Evolutionary conservation across 1,284 basidiomycete genomes (phyloP), one percentile per base, ranked within the genome.

Genomic region (Cystobasidium slooffiae): DNA sequence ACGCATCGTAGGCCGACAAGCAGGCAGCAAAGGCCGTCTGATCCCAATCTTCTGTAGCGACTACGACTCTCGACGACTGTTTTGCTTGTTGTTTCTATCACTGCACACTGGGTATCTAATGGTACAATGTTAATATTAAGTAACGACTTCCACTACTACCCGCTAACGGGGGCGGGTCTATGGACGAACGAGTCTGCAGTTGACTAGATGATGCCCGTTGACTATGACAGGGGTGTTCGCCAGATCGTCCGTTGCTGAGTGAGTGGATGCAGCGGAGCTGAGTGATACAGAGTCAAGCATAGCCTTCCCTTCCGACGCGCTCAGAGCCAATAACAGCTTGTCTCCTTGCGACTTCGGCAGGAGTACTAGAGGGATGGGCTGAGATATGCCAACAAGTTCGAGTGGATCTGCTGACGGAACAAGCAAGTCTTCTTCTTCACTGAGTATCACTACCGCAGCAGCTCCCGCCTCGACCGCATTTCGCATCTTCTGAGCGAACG

Each of bases 401-500:
- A 44, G 46, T 14, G 49, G 59, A 9, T 78, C 78, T 3, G 76
- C 77, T 1, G 66, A 65, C 0, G 80, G 78, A 0, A 78, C 67
- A 14, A 80, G 67, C 4, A 59, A 68, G 6, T 69, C 76, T 8
- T 73, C 74, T 18, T 76, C 76, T 0, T 49, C 22, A 24, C 75
- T 77, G 58, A 77, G 51, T 37, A 80, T 68, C 10, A 80, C 61
- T n/a, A 80, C 74, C 12, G 76, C 80, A 8, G 39, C 16, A 5
- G 76, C 76, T 6, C 77, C 78, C 1, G 75, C 75, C 43, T 70
- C 65, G 0, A 76, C 75, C 2, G 80, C 80, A 12, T 68, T 14
- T 53, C 75, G 59, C 18, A 76, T 68, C 46, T 80, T 80, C 9
- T 68, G 52, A 1, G 74, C 76, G 65, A 80, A 80, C 3, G 77